Conservation (phyloP, 164 flowering plant genomes). For the Echeveria elegans region DNA sequence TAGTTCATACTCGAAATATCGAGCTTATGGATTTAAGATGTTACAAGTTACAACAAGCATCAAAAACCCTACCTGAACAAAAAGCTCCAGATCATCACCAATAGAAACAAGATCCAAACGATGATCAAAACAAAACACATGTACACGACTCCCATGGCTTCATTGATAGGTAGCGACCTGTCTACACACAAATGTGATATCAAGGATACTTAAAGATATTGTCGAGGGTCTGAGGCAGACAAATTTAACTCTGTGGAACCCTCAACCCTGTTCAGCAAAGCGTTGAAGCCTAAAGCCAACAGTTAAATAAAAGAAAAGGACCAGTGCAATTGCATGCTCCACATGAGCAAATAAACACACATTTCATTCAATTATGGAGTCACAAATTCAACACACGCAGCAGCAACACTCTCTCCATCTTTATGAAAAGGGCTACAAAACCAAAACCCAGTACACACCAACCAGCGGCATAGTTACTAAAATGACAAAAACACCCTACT, state of each 20-base stretch:
- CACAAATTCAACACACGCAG: neutral
- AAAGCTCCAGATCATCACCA: too few relatives aligned
- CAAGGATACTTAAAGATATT: neutral
- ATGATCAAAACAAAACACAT: too few relatives aligned
- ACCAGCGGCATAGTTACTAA: neutral
- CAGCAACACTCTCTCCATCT: slow-evolving; percentile 8
- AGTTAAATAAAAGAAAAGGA: too few relatives aligned
- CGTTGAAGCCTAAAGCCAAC: too few relatives aligned
- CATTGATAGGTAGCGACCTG: too few relatives aligned
- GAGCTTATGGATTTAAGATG: too few relatives aligned
- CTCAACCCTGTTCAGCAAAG: neutral
- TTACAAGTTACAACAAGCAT: too few relatives aligned
- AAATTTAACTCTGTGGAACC: neutral
- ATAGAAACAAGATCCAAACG: too few relatives aligned
- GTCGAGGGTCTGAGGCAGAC: neutral
- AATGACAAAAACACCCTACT: neutral
- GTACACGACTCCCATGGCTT: too few relatives aligned
- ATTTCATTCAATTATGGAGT: slow-evolving; percentile 6
- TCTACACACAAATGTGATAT: neutral
- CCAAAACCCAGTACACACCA: neutral
- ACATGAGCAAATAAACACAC: neutral
- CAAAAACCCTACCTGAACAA: too few relatives aligned
- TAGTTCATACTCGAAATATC: too few relatives aligned
- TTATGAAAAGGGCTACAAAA: slow-evolving; percentile 3
- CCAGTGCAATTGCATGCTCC: neutral